Base-by-base conservation (phyloP, 202 grass and related monocot species). In the Eragrostis tef region DNA sequence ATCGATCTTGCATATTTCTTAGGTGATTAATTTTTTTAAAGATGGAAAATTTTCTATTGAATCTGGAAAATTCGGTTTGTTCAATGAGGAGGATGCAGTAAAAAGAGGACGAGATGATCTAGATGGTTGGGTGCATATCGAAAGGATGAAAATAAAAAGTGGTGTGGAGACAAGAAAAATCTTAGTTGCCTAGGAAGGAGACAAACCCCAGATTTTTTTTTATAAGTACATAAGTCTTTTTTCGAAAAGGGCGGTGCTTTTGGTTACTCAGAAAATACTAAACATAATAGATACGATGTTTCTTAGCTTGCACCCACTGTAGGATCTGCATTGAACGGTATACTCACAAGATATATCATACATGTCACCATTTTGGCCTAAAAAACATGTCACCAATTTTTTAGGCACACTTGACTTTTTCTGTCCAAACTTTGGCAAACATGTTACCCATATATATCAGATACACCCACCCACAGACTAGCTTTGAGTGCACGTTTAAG, bases 401-500 rank as follows among this genome's bases (percentile, higher is more conserved):
- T 61, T 26, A 19, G 26, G 19, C 26, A 48, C 24, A 67, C 14
- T 67, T 67, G 61, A 11, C 1, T 56, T 29, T 64, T 50, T 19
- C 48, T 49, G 39, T 74, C 47, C 46, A 59, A 58, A 47, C 17
- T 72, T 78, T 41, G 22, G 22, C 24, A 39, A 56, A 47, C 72
- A 83, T 67, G 66, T 14, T 73, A 48, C 19, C 43, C 14, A 59
- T 58, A 71, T 9, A 76, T 13, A 77, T 52, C 4, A 46, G 51
- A 56, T 48, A 70, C 48, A 62, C 17, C 14, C 24, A 73, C 29
- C 20, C 2, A 27, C 12, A 47, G 7, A 65, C n/a, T 24, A 41
- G 22, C 75, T 70, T 75, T 52, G 58, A 70, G 43, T 83, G 62
- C 62, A 84, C 81, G 52, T 84, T 88, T 75, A 52, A 81, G 11